A percentile compares a stretch with the other conserved stretches of the same genome.
Evolutionary conservation across 1,284 basidiomycete species (phyloP).

Genomic region (Ustilago nuda): DNA sequence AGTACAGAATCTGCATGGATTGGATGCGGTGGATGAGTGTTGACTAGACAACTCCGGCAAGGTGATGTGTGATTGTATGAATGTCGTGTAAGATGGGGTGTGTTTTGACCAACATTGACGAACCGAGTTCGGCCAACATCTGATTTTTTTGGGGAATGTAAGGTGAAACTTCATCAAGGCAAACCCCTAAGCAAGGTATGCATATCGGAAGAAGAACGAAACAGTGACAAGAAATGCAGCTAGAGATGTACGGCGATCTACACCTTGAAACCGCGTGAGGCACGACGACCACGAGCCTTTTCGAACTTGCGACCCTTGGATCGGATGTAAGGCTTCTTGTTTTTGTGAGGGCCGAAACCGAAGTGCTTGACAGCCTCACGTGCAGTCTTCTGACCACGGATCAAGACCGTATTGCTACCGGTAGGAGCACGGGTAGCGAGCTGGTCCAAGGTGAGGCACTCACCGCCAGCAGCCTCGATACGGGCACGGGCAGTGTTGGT

Average conservation of each 20-base stretch:
- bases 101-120: not conserved
- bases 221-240: not conserved
- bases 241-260: conserved; percentile 35
- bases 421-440: conserved; percentile 93
- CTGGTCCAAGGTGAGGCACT: conserved; percentile 94
- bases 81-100: not conserved
- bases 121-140: not conserved
- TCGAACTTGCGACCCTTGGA: conserved; percentile 93
- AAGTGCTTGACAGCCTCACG: conserved; percentile 97
- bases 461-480: conserved; percentile 94
- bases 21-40: conserved; percentile 8
- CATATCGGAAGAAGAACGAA: not conserved
- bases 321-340: conserved; percentile 93
- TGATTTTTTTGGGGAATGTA: not conserved
- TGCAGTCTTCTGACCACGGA: conserved; percentile 90
- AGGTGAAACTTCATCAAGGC: not conserved
- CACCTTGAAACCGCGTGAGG: conserved; percentile 71
- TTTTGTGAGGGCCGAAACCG: conserved; percentile 71
- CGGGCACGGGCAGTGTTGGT: conserved; percentile 91
- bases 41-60: not conserved
- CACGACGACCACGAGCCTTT: conserved; percentile 72
- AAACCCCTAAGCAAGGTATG: not conserved
- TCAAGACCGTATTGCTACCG: conserved; percentile 91
- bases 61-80: conserved; percentile 11
- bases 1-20: conserved; percentile 54